These are phyloP conservation scores for Pezizomycotina sp. DNA, from an alignment of 2,329 filamentous ascomycete genomes.

Conservation along the genomic window DNA sequence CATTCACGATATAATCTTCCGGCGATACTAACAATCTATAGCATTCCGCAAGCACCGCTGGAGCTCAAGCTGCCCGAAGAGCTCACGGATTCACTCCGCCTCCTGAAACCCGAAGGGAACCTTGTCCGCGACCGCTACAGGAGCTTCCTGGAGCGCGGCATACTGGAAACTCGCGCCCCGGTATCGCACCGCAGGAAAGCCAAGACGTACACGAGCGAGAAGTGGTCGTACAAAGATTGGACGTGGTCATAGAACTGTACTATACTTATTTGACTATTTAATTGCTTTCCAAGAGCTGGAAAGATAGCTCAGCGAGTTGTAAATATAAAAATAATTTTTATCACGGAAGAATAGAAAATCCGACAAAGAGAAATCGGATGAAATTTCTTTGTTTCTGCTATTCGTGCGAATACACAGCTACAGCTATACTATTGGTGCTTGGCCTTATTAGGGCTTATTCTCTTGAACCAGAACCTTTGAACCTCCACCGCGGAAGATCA, in stretches of 20 bases:
- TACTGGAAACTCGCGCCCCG: conserved; percentile 66
- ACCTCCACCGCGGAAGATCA: no score
- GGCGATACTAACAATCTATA: conserved; percentile 12
- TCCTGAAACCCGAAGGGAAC: conserved; percentile 90
- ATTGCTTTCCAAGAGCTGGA: no score
- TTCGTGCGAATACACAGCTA: no score
- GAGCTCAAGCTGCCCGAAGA: conserved; percentile 71
- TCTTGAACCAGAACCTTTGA: no score
- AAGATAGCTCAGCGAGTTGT: no score
- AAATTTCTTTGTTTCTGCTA: no score
- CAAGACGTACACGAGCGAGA: conserved; percentile 71
- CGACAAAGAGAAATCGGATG: no score
- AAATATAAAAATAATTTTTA: no score
- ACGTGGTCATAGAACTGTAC: conserved; percentile 8
- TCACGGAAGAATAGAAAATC: no score
- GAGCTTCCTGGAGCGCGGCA: conserved; percentile 72
- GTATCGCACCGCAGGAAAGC: conserved; percentile 68
- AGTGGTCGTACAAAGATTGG: conserved; percentile 93
- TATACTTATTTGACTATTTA: no score
- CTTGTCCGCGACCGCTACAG: conserved; percentile 81
- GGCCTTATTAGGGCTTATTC: no score
- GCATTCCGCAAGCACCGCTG: conserved; percentile 32
- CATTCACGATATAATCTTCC: not conserved
- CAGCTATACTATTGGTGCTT: no score
- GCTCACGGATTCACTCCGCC: conserved; percentile 60